Conservation (phyloP, 768 basidiomycete species). For the Sporobolomyces roseus region DNA sequence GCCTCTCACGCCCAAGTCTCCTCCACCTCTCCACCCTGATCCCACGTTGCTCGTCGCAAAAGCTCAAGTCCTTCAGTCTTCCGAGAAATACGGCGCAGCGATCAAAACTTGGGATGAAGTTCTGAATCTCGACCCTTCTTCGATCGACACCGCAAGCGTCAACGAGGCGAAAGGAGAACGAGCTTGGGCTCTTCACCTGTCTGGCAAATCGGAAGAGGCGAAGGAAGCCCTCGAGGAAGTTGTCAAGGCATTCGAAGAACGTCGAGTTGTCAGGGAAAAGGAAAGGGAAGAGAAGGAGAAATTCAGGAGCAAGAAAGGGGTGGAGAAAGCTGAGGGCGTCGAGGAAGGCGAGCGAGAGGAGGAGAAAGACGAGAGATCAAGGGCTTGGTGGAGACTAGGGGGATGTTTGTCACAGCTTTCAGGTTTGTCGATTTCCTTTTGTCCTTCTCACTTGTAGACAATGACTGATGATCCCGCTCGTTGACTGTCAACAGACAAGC, state of each 20-base stretch:
- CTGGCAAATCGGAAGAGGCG: conserved; percentile 47
- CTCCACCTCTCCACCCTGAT: conserved; percentile 49
- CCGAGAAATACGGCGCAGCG: conserved; percentile 67
- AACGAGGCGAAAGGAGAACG: conserved; percentile 71
- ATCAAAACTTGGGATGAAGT: conserved; percentile 62
- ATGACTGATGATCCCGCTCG: background rate
- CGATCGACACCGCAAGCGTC: conserved; percentile 44
- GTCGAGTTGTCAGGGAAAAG: conserved; percentile 30
- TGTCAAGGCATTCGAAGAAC: conserved; percentile 16
- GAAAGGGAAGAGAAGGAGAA: conserved; percentile 35
- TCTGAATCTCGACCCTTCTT: conserved; percentile 48
- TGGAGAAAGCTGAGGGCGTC: conserved; percentile 55
- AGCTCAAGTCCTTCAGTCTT: conserved; percentile 67
- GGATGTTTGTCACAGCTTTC: conserved; percentile 67
- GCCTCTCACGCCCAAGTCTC: background rate
- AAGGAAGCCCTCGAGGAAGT: conserved; percentile 42
- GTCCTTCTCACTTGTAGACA: too few species aligned
- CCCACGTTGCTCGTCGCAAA: conserved; percentile 67
- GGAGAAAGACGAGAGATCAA: conserved; percentile 61
- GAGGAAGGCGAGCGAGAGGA: conserved; percentile 56
- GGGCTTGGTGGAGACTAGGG: conserved; percentile 82
- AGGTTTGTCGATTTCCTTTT: conserved; percentile 53
- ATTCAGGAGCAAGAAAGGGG: conserved; percentile 38
- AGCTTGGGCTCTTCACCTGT: conserved; percentile 75
- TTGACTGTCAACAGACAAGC: conserved; percentile 50